These are phyloP conservation scores for Artomyces pyxidatus DNA, from an alignment of 768 basidiomycete species.

Conservation along the genomic window DNA sequence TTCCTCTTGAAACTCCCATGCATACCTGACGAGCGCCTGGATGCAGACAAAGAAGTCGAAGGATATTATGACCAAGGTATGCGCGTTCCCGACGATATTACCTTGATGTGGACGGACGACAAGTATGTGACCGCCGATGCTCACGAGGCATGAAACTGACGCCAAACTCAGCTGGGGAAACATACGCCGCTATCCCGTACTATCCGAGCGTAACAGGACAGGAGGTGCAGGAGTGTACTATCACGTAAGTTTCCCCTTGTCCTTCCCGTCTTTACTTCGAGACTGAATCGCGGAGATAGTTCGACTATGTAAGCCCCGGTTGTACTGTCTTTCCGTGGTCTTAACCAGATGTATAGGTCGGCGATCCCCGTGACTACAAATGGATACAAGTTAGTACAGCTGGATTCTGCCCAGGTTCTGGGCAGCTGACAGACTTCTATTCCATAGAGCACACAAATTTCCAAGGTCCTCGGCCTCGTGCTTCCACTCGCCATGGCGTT, in stretches of 20 bases:
- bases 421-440: neutral
- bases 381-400: slow-evolving; percentile 48
- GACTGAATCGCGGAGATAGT: slow-evolving; percentile 19
- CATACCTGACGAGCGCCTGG: no score
- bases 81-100: slow-evolving; percentile 56
- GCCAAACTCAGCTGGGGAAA: slow-evolving; percentile 49
- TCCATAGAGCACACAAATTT: slow-evolving; percentile 40
- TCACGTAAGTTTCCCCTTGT: slow-evolving; percentile 34
- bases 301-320: slow-evolving; percentile 35
- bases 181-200: slow-evolving; percentile 50
- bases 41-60: slow-evolving; percentile 49
- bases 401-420: neutral
- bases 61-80: slow-evolving; percentile 59
- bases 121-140: slow-evolving; percentile 32
- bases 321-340: neutral
- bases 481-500: no score
- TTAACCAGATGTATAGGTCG: slow-evolving; percentile 34
- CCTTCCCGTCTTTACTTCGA: slow-evolving; percentile 1
- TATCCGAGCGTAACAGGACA: slow-evolving; percentile 46
- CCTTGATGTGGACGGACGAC: slow-evolving; percentile 64
- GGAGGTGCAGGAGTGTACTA: slow-evolving; percentile 71
- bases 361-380: slow-evolving; percentile 59
- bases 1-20: neutral
- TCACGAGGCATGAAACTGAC: neutral
- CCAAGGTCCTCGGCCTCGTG: slow-evolving; percentile 29